Base-by-base conservation (phyloP, 768 basidiomycete species). In the Suillus paluster region DNA sequence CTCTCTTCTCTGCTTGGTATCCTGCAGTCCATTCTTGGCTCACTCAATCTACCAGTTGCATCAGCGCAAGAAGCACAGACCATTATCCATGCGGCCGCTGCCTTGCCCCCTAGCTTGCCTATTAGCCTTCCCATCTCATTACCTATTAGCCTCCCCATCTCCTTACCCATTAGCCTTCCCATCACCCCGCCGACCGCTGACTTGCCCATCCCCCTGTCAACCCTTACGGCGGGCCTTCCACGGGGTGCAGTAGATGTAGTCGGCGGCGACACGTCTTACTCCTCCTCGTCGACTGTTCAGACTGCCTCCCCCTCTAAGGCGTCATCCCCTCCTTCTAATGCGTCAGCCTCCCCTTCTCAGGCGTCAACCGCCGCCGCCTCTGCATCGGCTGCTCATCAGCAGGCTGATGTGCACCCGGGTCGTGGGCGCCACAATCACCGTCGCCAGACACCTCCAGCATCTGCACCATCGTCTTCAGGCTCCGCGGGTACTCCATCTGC, bases 11-110 rank as follows among this genome's bases (percentile, higher is more conserved):
- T 50, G 49, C 1, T 50, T 50, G 6, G 19, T 11, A 0, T 30
- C 10, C 0, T 50, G 11, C 0, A 10, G 27, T 6, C 30, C 19
- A 1, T 50, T n/a, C 30, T 50, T 7, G 19, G 11, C 27, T 11
- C 49, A 6, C 49, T 33, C 17, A 1, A 19, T 19, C 9, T 27
- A 19, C 27, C 48, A 11, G 5, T n/a, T n/a, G n/a, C n/a, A n/a
- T n/a, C n/a, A 30, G 1, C 3, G 11, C 27, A 30, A n/a, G 17
- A 10, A 33, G 30, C 11, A 50, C 11, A 11, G 19, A n/a, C n/a
- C n/a, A n/a, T n/a, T n/a, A n/a, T n/a, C n/a, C n/a, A n/a, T n/a
- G n/a, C n/a, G n/a, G n/a, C n/a, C n/a, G n/a, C n/a, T n/a, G n/a
- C n/a, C n/a, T n/a, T n/a, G n/a, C n/a, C n/a, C n/a, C n/a, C n/a